A percentile compares a stretch with the other conserved stretches of the same genome.
Conservation (phyloP, 371 early-diverging fungal species). For the Syncephalis plumigaleata region DNA sequence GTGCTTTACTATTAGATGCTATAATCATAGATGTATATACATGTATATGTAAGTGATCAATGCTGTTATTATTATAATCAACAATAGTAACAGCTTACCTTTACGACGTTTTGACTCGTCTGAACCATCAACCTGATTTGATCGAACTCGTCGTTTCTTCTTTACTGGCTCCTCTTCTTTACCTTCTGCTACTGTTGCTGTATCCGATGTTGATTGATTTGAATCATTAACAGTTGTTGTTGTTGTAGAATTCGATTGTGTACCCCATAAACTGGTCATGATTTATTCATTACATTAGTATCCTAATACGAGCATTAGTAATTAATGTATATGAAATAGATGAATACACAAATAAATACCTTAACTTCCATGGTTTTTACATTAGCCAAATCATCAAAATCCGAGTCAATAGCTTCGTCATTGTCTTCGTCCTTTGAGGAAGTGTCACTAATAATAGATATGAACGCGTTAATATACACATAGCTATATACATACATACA, state of each 20-base stretch:
- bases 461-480: too few species aligned
- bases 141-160: constrained; percentile 10
- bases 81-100: constrained; percentile 10
- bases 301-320: constrained; percentile 16
- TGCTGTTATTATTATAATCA: constrained; percentile 8
- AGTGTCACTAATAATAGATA: too few species aligned
- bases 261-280: constrained; percentile 41
- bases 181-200: constrained; percentile 8
- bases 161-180: constrained; percentile 5
- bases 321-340: not conserved
- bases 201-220: constrained; percentile 7
- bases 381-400: constrained; percentile 1
- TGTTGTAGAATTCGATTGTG: constrained; percentile 8
- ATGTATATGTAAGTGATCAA: constrained; percentile 4
- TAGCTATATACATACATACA: too few species aligned
- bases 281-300: constrained; percentile 56
- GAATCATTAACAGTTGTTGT: constrained; percentile 9
- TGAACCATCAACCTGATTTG: constrained; percentile 3
- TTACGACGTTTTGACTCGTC: constrained; percentile 21
- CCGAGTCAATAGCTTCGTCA: constrained; percentile 2
- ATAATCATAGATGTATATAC: constrained; percentile 5
- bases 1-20: constrained; percentile 8
- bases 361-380: constrained; percentile 6
- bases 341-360: not conserved
- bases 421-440: not conserved